Evolutionary conservation across 1,284 basidiomycete genomes (phyloP), one percentile per base, ranked within the genome.

Genomic region (Ganoderma lingzhi): DNA sequence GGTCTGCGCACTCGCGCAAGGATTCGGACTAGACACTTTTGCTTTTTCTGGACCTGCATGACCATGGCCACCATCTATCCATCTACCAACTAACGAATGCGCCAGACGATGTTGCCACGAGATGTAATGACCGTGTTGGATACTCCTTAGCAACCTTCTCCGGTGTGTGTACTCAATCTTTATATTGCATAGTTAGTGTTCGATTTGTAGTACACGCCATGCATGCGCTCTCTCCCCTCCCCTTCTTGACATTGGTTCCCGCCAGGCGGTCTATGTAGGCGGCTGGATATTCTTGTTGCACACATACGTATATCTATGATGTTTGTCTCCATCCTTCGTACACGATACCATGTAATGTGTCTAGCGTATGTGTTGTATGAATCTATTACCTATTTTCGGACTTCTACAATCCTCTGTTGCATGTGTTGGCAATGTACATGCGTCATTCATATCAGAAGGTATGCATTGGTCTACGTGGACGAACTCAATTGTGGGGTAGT

Each of bases 301-400:
- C 28, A 15, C 53, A 35, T 56, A 56, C 53, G 51, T 51, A 45
- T 55, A 56, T 44, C 42, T 53, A 10, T 59, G 41, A 51, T 37
- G 28, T 63, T 51, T 65, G 30, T 56, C 53, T 28, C 30, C 30
- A 15, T 15, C 15, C 30, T 56, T n/a, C 39, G 14, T 44, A 61
- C 39, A 69, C 30, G 65, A 72, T 70, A 70, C 66, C 68, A 72
- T 72, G 68, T 70, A 68, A 64, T 70, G 41, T 58, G 61, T 56
- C 64, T 67, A 67, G 56, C 30, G 23, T 60, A 67, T 71, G 63
- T 69, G 61, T 71, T 71, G 70, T 71, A 67, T n/a, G 63, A 66
- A 65, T 68, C 51, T 61, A 64, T 10, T 61, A 61, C 62, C 32
- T 59, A 19, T 35, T 62, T 23, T 28, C 48, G 55, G 9, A 32